These are phyloP conservation scores for Starmera pachycereana DNA, from an alignment of 805 yeast genomes.

Conservation along the genomic window DNA sequence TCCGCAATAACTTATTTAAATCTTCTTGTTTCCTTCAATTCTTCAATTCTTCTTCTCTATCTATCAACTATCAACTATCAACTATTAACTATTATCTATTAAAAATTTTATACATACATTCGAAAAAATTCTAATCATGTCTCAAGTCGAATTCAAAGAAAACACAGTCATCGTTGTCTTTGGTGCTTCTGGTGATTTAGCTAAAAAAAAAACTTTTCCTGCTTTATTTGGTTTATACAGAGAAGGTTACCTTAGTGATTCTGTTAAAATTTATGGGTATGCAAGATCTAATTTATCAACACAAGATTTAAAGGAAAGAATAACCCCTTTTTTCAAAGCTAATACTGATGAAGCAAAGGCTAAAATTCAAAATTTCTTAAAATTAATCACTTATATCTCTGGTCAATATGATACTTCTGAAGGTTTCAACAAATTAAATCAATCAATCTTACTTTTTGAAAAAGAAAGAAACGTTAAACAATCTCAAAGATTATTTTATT, in stretches of 20 bases:
- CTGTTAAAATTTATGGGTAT: slow-evolving; percentile 76
- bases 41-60: no score
- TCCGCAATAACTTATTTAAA: background rate
- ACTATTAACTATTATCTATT: no score
- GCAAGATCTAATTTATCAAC: slow-evolving; percentile 72
- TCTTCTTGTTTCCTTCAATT: background rate
- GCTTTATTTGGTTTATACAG: slow-evolving; percentile 68
- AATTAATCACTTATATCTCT: slow-evolving; percentile 53
- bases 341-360: slow-evolving; percentile 31
- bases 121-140: slow-evolving; percentile 1
- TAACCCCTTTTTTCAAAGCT: slow-evolving; percentile 51
- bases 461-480: slow-evolving; percentile 28
- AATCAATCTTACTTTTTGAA: slow-evolving; percentile 53
- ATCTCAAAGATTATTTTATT: slow-evolving; percentile 78
- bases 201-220: slow-evolving; percentile 91
- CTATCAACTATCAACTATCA: no score
- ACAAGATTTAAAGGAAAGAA: slow-evolving; percentile 59
- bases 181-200: slow-evolving; percentile 94
- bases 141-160: slow-evolving; percentile 38
- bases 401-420: slow-evolving; percentile 77
- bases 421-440: slow-evolving; percentile 54
- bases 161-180: slow-evolving; percentile 70
- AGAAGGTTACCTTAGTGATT: slow-evolving; percentile 64
- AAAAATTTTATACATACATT: no score
- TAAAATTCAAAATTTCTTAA: slow-evolving; percentile 53